A percentile compares a stretch with the other conserved stretches of the same genome.
Evolutionary conservation across 2,329 filamentous ascomycete genomes (phyloP).

Genomic region (Annulohypoxylon truncatum): DNA sequence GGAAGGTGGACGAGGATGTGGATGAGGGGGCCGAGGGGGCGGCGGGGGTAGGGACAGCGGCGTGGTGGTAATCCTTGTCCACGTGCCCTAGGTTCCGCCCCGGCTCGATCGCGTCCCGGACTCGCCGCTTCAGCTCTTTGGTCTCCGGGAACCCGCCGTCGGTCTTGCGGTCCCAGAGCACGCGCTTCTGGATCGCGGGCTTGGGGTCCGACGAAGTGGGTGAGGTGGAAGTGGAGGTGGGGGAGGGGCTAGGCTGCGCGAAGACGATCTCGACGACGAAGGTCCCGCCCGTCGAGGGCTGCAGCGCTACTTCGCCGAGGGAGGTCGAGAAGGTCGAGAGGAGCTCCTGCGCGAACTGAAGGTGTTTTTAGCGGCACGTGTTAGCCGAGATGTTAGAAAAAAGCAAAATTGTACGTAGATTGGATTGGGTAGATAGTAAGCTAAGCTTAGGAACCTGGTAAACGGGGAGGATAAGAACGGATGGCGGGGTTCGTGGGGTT

Average conservation of each 20-base stretch:
- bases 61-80: slow-evolving; percentile 63
- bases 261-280: slow-evolving; percentile 78
- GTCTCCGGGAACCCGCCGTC: slow-evolving; percentile 95
- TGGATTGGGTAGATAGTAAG: background rate
- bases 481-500: slow-evolving; percentile 19
- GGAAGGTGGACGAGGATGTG: background rate
- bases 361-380: background rate
- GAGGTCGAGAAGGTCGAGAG: slow-evolving; percentile 89
- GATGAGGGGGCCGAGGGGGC: background rate
- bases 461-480: background rate
- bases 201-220: slow-evolving; percentile 40
- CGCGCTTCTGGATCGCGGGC: slow-evolving; percentile 55
- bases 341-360: slow-evolving; percentile 90
- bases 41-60: background rate
- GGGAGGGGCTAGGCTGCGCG: slow-evolving; percentile 20
- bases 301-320: slow-evolving; percentile 87
- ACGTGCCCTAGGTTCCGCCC: slow-evolving; percentile 83
- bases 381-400: background rate
- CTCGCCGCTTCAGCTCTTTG: slow-evolving; percentile 86
- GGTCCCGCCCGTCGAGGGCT: slow-evolving; percentile 85
- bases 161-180: slow-evolving; percentile 88
- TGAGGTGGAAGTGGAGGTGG: slow-evolving; percentile 38
- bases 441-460: background rate
- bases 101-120: slow-evolving; percentile 86
- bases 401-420: background rate